Conservation (phyloP, 1,284 basidiomycete genomes). For the Pholiota adiposa region DNA sequence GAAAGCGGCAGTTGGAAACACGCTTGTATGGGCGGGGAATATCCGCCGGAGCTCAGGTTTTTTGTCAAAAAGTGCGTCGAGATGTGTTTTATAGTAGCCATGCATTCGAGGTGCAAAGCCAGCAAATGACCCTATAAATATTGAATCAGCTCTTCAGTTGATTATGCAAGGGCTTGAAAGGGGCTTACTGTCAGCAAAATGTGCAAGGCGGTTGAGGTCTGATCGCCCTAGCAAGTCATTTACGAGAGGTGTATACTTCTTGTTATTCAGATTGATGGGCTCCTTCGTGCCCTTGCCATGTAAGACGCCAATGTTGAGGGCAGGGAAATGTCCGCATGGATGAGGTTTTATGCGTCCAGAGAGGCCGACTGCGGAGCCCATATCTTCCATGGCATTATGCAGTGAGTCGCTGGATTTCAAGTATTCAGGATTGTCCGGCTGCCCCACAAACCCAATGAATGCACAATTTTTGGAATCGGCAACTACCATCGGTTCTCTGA, state of each 20-base stretch:
- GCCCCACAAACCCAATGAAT: background rate
- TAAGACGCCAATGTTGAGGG: background rate
- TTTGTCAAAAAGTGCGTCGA: background rate
- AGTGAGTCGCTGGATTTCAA: background rate
- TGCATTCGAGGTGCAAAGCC: slow-evolving; percentile 15
- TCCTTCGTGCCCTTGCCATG: background rate
- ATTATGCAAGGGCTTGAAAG: too few relatives aligned
- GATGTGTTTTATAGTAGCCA: slow-evolving; percentile 1
- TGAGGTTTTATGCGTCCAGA: background rate
- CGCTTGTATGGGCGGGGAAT: slow-evolving; percentile 7
- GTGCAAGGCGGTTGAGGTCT: background rate
- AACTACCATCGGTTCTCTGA: background rate
- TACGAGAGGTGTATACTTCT: background rate
- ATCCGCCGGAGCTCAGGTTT: slow-evolving; percentile 1
- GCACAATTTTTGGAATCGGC: background rate
- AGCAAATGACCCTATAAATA: background rate
- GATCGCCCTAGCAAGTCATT: background rate
- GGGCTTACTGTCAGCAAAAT: background rate
- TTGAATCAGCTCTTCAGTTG: background rate
- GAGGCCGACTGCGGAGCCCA: background rate
- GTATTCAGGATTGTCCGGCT: background rate
- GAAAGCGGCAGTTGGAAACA: slow-evolving; percentile 9
- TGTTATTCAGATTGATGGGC: background rate
- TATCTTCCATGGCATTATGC: background rate
- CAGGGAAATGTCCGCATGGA: background rate